These are phyloP conservation scores for Thermothelomyces thermophilus DNA, from an alignment of 2,329 filamentous ascomycete genomes.

Conservation along the genomic window DNA sequence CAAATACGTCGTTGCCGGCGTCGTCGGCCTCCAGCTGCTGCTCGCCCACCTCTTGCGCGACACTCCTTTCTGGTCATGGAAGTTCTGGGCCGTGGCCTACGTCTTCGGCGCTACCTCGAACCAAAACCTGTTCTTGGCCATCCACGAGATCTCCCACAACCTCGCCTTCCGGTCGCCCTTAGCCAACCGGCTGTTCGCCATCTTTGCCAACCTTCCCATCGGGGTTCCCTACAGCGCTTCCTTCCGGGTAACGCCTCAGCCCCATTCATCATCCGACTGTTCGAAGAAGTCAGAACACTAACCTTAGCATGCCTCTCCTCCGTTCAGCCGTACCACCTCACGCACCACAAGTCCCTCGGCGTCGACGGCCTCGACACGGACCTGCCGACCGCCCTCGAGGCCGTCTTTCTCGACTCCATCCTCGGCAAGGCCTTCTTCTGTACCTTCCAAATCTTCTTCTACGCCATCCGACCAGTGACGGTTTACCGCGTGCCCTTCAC, in stretches of 20 bases:
- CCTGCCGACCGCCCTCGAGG: constrained; percentile 85
- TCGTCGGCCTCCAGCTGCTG: constrained; percentile 74
- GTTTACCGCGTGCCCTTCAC: constrained; percentile 87
- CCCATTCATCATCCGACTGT: not conserved
- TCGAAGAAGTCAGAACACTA: no score
- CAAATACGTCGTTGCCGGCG: constrained; percentile 80
- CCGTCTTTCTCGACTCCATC: constrained; percentile 87
- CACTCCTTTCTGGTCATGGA: constrained; percentile 73
- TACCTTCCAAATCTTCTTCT: constrained; percentile 99
- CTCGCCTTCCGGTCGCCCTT: constrained; percentile 77
- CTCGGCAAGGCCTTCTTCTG: constrained; percentile 97
- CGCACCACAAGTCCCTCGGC: constrained; percentile 96
- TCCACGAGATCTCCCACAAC: constrained; percentile 98
- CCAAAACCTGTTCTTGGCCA: constrained; percentile 97
- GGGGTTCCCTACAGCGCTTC: constrained; percentile 93
- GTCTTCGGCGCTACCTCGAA: constrained; percentile 90
- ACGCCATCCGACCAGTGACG: constrained; percentile 91
- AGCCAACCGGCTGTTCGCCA: constrained; percentile 79
- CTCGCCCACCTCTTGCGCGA: constrained; percentile 72
- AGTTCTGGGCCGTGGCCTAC: constrained; percentile 83
- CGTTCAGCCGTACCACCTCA: constrained; percentile 85
- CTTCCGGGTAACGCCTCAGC: constrained; percentile 60
- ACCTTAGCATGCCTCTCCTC: not conserved
- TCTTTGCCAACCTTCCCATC: constrained; percentile 93
- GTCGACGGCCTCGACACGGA: constrained; percentile 96